A percentile compares a stretch with the other conserved stretches of the same genome.
phyloP scores from a whole-genome alignment of 768 basidiomycete genomes.

The Kwoniella botswanensis region DNA sequence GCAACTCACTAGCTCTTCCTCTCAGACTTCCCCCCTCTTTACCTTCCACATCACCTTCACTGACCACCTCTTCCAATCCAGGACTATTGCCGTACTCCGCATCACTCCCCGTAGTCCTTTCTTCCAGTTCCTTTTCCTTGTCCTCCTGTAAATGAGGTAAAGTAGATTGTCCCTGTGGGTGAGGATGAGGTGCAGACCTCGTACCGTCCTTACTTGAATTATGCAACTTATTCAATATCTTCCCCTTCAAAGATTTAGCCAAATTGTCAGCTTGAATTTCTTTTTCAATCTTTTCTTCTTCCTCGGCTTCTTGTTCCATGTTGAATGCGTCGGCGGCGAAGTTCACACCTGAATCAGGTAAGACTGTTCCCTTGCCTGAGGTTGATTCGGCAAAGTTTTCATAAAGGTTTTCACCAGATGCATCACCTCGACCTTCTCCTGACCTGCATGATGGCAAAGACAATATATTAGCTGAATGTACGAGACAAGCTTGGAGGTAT shows the following conservation, averaged over 20 bases:
- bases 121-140: constrained; percentile 63
- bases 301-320: constrained; percentile 49
- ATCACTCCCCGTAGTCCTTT: constrained; percentile 19
- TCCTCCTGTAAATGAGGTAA: constrained; percentile 18
- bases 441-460: constrained; percentile 33
- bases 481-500: no score
- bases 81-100: constrained; percentile 62
- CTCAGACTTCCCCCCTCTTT: constrained; percentile 16
- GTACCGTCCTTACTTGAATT: constrained; percentile 27
- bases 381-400: constrained; percentile 60
- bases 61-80: constrained; percentile 6
- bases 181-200: constrained; percentile 29
- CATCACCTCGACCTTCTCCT: constrained; percentile 57
- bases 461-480: neutral
- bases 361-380: constrained; percentile 52
- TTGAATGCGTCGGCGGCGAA: constrained; percentile 45
- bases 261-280: constrained; percentile 26
- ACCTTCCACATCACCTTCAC: constrained; percentile 19
- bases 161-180: neutral
- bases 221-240: constrained; percentile 12
- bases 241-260: constrained; percentile 7
- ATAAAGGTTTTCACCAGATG: constrained; percentile 57
- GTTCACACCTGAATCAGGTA: constrained; percentile 46
- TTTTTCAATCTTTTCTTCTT: constrained; percentile 51
- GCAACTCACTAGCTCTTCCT: constrained; percentile 35